Evolutionary conservation across 1,284 basidiomycete genomes (phyloP), one percentile per base, ranked within the genome.

Genomic region (Thelephora terrestris): DNA sequence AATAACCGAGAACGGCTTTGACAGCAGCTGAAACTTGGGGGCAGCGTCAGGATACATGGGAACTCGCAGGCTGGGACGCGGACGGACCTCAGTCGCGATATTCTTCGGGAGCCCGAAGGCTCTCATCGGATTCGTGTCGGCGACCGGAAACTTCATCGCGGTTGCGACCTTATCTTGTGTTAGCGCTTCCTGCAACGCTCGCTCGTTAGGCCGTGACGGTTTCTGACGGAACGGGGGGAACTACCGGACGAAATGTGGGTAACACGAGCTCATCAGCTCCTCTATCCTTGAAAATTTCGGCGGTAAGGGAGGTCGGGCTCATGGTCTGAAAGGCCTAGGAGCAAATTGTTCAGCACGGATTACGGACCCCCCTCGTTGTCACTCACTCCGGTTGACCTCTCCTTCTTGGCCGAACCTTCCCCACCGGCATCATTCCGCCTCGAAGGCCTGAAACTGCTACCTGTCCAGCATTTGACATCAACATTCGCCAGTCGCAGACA

Each of bases 101-200:
- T 75, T 78, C 50, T 72, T 79, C 0, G 85, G 85, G 9, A 85
- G 58, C 39, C 85, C 85, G 60, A 77, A 86, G 48, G 74, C 73
- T 27, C 71, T 67, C 34, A 77, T 67, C 2, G 78, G 72, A 46
- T 75, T 74, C 43, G 73, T 73, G 21, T 73, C 66, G 1, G 67
- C 59, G 2, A 64, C 52, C 1, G 66, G 54, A 49, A 79, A 78
- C 16, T 62, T 60, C 45, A 72, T 58, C 0, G 71, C 68, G 43
- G 67, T 64, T 7, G 73, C 74, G 12, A 71, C 53, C 46, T 67
- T 65, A 7, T 61, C 48, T 18, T 58, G 52, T 1, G 64, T 70
- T 9, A 75, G 50, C 5, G 56, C 54, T 47, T 71, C 60, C 71
- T 75, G 52, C 9, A 45, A n/a, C 12, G 14, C 10, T 18, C n/a